Percentiles rank a stretch among this genome's conserved stretches.
phyloP scores from a whole-genome alignment of 768 basidiomycete species.

The Dictyophora rubrovolvata region DNA sequence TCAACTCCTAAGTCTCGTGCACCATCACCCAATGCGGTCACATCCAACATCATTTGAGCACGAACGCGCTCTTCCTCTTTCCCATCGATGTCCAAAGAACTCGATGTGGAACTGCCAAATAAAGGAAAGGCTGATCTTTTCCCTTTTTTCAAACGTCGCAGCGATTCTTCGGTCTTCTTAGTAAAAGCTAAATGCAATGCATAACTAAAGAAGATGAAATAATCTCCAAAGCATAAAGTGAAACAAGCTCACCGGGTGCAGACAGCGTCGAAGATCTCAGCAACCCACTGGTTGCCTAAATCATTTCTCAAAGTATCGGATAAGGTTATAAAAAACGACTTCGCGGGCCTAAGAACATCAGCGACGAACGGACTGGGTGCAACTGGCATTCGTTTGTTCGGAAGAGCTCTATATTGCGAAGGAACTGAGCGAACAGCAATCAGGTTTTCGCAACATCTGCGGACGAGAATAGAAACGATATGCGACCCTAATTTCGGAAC shows the following conservation, averaged over 20 bases:
- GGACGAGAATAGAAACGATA: conserved; percentile 59
- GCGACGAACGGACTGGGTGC: conserved; percentile 84
- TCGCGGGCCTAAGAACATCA: conserved; percentile 71
- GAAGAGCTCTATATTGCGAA: conserved; percentile 81
- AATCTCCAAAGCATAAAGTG: not conserved
- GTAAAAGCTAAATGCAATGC: conserved; percentile 69
- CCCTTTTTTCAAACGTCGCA: conserved; percentile 78
- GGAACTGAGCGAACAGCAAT: conserved; percentile 81
- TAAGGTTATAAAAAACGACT: conserved; percentile 58
- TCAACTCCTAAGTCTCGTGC: conserved; percentile 60
- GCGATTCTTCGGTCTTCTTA: conserved; percentile 87
- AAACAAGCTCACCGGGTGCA: conserved; percentile 18
- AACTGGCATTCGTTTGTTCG: conserved; percentile 56
- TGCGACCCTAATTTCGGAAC: conserved; percentile 52
- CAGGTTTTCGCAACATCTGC: conserved; percentile 78
- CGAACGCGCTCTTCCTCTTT: conserved; percentile 86
- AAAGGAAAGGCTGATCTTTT: conserved; percentile 73
- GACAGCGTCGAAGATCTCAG: conserved; percentile 21
- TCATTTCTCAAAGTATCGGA: conserved; percentile 43
- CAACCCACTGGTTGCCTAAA: conserved; percentile 22
- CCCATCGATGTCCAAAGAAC: conserved; percentile 52
- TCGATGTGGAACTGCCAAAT: conserved; percentile 38
- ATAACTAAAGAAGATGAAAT: conserved; percentile 43
- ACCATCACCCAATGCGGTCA: conserved; percentile 74
- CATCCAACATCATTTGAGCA: conserved; percentile 77